Evolutionary conservation across 2,329 filamentous ascomycete species (phyloP).

Genomic region (Fusarium sp.): DNA sequence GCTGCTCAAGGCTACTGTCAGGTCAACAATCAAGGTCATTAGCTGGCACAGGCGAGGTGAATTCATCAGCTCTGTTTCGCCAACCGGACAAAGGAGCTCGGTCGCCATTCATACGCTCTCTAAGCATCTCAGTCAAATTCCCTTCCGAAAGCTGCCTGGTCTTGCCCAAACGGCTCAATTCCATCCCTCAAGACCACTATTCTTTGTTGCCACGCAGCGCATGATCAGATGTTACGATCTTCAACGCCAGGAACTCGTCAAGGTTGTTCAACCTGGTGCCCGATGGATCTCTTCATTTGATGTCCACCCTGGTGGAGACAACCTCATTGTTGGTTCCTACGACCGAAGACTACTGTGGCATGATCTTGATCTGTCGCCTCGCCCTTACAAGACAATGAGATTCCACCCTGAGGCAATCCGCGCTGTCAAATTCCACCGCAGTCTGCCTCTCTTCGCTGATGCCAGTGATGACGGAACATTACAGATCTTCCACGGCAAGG

Average conservation of each 20-base stretch:
- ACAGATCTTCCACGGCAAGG: slow-evolving; percentile 97
- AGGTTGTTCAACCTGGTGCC: slow-evolving; percentile 92
- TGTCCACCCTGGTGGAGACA: slow-evolving; percentile 92
- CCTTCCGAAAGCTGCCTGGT: slow-evolving; percentile 83
- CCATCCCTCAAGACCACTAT: slow-evolving; percentile 90
- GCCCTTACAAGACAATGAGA: slow-evolving; percentile 95
- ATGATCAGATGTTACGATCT: slow-evolving; percentile 95
- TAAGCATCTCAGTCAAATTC: slow-evolving; percentile 94
- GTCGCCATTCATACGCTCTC: slow-evolving; percentile 95
- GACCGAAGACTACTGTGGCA: slow-evolving; percentile 96
- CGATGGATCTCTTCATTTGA: slow-evolving; percentile 95
- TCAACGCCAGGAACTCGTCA: slow-evolving; percentile 89
- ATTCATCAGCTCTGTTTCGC: slow-evolving; percentile 93
- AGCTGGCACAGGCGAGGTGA: slow-evolving; percentile 95
- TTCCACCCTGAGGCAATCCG: slow-evolving; percentile 95
- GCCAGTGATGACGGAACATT: slow-evolving; percentile 94
- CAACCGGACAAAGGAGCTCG: slow-evolving; percentile 79
- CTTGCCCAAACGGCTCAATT: slow-evolving; percentile 90
- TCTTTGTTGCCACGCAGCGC: slow-evolving; percentile 96
- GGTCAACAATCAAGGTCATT: slow-evolving; percentile 85
- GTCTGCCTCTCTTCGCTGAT: slow-evolving; percentile 89
- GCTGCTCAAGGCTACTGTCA: slow-evolving; percentile 82
- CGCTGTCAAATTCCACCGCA: slow-evolving; percentile 86
- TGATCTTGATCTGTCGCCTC: slow-evolving; percentile 89
- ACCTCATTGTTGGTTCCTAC: slow-evolving; percentile 93